Conservation (phyloP, 2,329 filamentous ascomycete genomes). For the Phyllosticta ampelicida region DNA sequence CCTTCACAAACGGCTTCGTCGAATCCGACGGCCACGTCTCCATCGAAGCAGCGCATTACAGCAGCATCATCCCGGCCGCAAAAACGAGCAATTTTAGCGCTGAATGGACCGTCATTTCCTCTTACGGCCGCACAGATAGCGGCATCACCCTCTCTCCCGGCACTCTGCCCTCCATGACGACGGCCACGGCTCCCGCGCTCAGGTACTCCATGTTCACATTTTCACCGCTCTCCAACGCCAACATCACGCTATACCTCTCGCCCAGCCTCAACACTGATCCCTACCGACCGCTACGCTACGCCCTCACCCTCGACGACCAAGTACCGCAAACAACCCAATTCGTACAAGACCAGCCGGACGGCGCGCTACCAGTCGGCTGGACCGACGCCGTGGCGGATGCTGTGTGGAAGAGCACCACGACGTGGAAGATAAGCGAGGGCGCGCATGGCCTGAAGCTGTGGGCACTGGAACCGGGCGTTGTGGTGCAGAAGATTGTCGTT, state of each 20-base stretch:
- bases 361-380: conserved; percentile 39
- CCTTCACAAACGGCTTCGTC: conserved; percentile 25
- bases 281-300: conserved; percentile 38
- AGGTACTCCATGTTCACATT: conserved; percentile 30
- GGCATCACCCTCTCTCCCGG: conserved; percentile 22
- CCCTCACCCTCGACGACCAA: conserved; percentile 32
- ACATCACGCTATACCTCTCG: conserved; percentile 32
- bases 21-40: conserved; percentile 24
- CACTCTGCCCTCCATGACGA: conserved; percentile 20
- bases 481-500: conserved; percentile 41
- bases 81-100: conserved; percentile 18
- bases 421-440: conserved; percentile 23
- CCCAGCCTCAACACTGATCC: conserved; percentile 43
- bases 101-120: conserved; percentile 22
- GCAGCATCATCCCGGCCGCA: conserved; percentile 18
- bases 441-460: conserved; percentile 35
- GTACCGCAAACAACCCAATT: conserved; percentile 30
- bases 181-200: conserved; percentile 21
- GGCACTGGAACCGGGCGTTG: conserved; percentile 35
- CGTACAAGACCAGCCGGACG: conserved; percentile 31
- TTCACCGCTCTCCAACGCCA: conserved; percentile 19
- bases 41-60: conserved; percentile 30
- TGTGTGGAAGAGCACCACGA: conserved; percentile 39
- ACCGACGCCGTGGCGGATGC: conserved; percentile 38
- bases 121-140: conserved; percentile 28